A percentile compares a stretch with the other conserved stretches of the same genome.
phyloP scores from a whole-genome alignment of 805 yeast genomes.

The Candida dendrica region DNA sequence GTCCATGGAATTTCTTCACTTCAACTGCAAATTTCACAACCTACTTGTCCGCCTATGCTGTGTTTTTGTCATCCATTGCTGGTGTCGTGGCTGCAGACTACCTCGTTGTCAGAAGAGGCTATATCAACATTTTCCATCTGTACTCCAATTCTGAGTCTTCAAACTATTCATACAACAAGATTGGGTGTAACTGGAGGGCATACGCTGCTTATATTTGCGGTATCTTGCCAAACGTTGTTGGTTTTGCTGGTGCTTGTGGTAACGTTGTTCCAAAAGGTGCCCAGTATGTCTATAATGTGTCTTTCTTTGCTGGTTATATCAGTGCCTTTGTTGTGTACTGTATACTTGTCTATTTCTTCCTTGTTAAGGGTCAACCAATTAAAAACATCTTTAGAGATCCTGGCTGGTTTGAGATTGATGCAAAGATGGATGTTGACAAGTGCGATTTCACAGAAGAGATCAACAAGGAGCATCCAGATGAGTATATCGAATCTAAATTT shows the following conservation, averaged over 20 bases:
- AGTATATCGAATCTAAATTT: slow-evolving; percentile 13
- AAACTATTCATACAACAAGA: slow-evolving; percentile 50
- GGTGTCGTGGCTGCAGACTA: slow-evolving; percentile 71
- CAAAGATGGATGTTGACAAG: slow-evolving; percentile 59
- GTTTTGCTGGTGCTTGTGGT: slow-evolving; percentile 79
- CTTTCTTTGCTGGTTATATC: slow-evolving; percentile 71
- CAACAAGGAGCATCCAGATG: neutral
- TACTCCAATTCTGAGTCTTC: slow-evolving; percentile 39
- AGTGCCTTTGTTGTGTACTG: slow-evolving; percentile 51
- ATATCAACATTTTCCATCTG: slow-evolving; percentile 54
- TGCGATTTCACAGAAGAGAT: slow-evolving; percentile 46
- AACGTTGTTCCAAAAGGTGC: slow-evolving; percentile 79
- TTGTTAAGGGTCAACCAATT: slow-evolving; percentile 40
- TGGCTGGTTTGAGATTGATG: slow-evolving; percentile 57
- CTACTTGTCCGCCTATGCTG: slow-evolving; percentile 73
- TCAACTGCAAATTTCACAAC: slow-evolving; percentile 71
- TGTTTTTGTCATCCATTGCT: slow-evolving; percentile 76
- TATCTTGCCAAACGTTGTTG: slow-evolving; percentile 76
- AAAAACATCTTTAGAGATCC: slow-evolving; percentile 34
- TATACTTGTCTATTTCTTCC: slow-evolving; percentile 43
- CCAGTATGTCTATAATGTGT: slow-evolving; percentile 60
- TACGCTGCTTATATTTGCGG: slow-evolving; percentile 75
- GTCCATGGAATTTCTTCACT: slow-evolving; percentile 78
- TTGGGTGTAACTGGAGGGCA: slow-evolving; percentile 82
- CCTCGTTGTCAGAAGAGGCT: slow-evolving; percentile 67